Percentiles rank a stretch among this genome's conserved stretches.
These are phyloP conservation scores for Tolypocladium album DNA, from an alignment of 2,329 filamentous ascomycete species.

Conservation along the genomic window DNA sequence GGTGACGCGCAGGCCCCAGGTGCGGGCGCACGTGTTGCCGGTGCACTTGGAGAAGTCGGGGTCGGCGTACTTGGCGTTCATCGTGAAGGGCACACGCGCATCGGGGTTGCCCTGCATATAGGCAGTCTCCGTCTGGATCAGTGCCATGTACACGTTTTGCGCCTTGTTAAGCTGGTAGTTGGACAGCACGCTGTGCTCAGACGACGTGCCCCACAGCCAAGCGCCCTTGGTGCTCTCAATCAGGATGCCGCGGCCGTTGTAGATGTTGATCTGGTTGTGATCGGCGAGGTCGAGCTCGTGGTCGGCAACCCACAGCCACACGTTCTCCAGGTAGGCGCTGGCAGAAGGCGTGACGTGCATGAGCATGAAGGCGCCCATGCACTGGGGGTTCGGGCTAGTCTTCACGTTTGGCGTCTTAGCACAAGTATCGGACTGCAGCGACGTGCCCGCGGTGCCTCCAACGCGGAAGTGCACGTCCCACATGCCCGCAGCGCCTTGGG, in stretches of 20 bases:
- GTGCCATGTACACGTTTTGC: constrained; percentile 67
- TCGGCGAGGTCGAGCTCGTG: constrained; percentile 72
- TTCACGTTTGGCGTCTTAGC: constrained; percentile 59
- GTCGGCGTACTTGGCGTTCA: constrained; percentile 48
- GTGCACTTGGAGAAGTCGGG: constrained; percentile 57
- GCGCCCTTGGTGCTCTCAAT: constrained; percentile 65
- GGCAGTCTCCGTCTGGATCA: constrained; percentile 84
- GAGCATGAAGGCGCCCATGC: constrained; percentile 64
- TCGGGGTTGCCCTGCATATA: constrained; percentile 80
- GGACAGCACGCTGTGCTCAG: constrained; percentile 57
- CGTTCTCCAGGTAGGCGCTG: constrained; percentile 76
- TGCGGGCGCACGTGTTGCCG: constrained; percentile 51
- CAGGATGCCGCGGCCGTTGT: constrained; percentile 74
- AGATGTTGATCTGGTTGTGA: constrained; percentile 74
- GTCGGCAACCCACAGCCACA: constrained; percentile 83
- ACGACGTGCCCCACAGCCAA: constrained; percentile 73
- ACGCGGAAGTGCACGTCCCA: constrained; percentile 97
- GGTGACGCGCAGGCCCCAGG: constrained; percentile 64
- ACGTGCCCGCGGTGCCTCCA: constrained; percentile 74
- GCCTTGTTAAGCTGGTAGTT: constrained; percentile 81
- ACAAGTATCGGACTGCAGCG: constrained; percentile 71
- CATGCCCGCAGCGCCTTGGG: constrained; percentile 62
- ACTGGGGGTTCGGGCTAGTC: constrained; percentile 52
- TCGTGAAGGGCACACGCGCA: constrained; percentile 53
- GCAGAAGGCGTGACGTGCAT: constrained; percentile 52